Percentiles rank a stretch among this genome's conserved stretches.
These are phyloP conservation scores for Borovskyia barvae DNA, from an alignment of 208 protist genomes.

Conservation along the genomic window DNA sequence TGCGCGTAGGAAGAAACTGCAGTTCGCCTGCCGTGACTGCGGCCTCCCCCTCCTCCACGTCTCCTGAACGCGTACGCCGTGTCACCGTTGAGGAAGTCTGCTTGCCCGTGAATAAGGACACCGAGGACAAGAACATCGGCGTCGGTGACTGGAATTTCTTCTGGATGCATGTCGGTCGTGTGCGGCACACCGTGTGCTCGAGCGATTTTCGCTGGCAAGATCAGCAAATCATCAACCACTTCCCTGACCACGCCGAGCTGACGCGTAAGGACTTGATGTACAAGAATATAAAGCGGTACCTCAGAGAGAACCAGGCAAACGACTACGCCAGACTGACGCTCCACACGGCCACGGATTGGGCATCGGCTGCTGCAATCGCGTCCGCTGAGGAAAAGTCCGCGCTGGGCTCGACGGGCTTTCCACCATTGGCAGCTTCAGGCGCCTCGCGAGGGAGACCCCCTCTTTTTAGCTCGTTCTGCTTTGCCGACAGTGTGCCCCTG, in stretches of 20 bases:
- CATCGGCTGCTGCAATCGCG: slow-evolving; percentile 25
- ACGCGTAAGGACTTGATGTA: slow-evolving; percentile 98
- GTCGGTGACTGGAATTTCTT: slow-evolving; percentile 89
- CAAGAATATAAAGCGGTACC: slow-evolving; percentile 95
- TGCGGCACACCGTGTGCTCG: slow-evolving; percentile 67
- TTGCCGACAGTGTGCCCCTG: slow-evolving; percentile 88
- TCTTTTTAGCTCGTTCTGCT: slow-evolving; percentile 29
- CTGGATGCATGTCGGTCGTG: slow-evolving; percentile 83
- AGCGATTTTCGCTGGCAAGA: slow-evolving; percentile 77
- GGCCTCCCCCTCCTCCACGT: not conserved
- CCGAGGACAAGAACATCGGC: slow-evolving; percentile 35
- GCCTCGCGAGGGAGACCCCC: not conserved
- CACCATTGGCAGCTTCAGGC: not conserved
- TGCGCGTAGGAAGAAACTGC: too few species aligned
- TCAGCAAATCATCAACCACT: slow-evolving; percentile 96
- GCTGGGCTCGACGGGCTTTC: not conserved
- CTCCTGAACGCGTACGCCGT: slow-evolving; percentile 5
- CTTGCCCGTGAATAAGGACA: slow-evolving; percentile 35
- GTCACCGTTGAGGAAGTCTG: slow-evolving; percentile 40
- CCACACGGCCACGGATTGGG: slow-evolving; percentile 43
- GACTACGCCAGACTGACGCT: slow-evolving; percentile 36
- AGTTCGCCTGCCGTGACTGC: not conserved
- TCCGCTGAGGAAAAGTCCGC: not conserved
- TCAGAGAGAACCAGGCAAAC: slow-evolving; percentile 38
- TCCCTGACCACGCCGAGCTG: slow-evolving; percentile 97